phyloP scores from a whole-genome alignment of 495 filamentous ascomycete genomes.

The Amorphotheca resinae region DNA sequence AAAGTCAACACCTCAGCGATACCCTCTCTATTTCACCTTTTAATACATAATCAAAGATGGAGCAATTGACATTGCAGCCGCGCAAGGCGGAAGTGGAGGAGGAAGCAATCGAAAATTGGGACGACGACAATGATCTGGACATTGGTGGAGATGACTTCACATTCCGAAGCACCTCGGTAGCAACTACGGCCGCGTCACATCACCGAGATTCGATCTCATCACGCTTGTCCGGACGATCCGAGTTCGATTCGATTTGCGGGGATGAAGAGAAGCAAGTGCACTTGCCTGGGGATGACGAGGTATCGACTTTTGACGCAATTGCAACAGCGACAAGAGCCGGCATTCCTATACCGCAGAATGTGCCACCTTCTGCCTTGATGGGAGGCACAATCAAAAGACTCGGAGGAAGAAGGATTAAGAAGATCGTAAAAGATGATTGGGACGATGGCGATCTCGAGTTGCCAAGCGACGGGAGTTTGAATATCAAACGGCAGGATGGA shows the following conservation, averaged over 20 bases:
- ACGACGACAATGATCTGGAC: conserved; percentile 74
- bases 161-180: conserved; percentile 49
- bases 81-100: conserved; percentile 45
- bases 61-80: conserved; percentile 42
- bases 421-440: conserved; percentile 65
- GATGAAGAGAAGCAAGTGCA: conserved; percentile 82
- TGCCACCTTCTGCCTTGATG: conserved; percentile 86
- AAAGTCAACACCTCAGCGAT: conserved; percentile 1
- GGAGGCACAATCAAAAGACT: conserved; percentile 91
- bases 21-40: neutral
- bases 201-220: conserved; percentile 70
- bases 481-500: conserved; percentile 48
- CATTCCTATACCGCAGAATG: conserved; percentile 79
- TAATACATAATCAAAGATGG: conserved; percentile 29
- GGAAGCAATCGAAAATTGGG: conserved; percentile 70
- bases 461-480: conserved; percentile 40
- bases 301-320: conserved; percentile 70
- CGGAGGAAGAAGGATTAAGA: conserved; percentile 66
- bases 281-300: conserved; percentile 65
- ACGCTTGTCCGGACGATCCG: conserved; percentile 64
- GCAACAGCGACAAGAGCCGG: conserved; percentile 75
- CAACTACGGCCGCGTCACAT: conserved; percentile 40
- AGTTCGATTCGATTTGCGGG: conserved; percentile 58
- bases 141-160: conserved; percentile 61
- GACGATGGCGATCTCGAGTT: conserved; percentile 89